Base-by-base conservation (phyloP, 768 basidiomycete genomes). In the Russula sp. region DNA sequence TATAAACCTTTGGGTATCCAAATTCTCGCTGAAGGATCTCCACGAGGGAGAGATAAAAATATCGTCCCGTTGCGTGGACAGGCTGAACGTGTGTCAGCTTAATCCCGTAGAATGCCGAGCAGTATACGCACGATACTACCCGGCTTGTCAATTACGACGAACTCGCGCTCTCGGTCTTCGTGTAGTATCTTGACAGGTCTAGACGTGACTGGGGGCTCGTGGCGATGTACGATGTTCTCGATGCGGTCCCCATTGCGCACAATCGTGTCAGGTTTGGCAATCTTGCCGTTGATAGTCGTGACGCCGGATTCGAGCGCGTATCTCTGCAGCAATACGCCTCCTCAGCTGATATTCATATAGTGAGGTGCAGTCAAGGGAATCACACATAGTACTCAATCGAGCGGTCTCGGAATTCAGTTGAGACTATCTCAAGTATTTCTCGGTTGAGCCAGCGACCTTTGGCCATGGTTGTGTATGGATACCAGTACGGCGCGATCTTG, bases 341-440 rank as follows among this genome's bases (percentile, higher is more conserved):
- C 6, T 61, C 51, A 66, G 57, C 35, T 18, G 13, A 27, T 7
- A 14, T 1, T 35, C 52, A n/a, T 4, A 40, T 42, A 47, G 32
- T 47, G 14, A 50, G 48, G 20, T 18, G 42, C 44, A 54, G 54
- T 47, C 58, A 52, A 40, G 37, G 60, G 27, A 48, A 44, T 82
- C 92, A 71, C 75, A 95, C 94, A 80, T 98, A 97, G 73, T 95
- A 98, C 69, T 98, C 94, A 80, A 94, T 87, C 14, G 88, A 91
- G 54, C 94, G 81, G 77, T 97, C 94, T 57, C 94, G 79, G 71
- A 96, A 98, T 73, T 98, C 94, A 0, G 94, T 95, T 0, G 90
- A 92, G 16, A 98, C 88, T 44, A 97, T 87, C 74, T 98, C 94
- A 27, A 98, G 75, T 42, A 97, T 79, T 73, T 94, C 89, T 52